Conservation (phyloP, 2,329 filamentous ascomycete species). For the Penicillium expansum region DNA sequence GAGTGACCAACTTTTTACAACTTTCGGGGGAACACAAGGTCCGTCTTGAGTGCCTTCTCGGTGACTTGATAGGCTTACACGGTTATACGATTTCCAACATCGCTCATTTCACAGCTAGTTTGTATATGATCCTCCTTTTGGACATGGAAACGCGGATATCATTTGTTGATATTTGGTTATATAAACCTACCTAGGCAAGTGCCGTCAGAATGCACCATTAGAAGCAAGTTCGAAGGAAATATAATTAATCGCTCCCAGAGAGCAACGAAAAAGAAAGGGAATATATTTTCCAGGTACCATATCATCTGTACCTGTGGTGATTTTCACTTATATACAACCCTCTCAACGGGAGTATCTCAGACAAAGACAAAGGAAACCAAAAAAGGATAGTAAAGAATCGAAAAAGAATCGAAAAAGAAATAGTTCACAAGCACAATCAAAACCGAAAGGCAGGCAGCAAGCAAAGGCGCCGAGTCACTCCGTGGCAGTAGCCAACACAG, state of each 20-base stretch:
- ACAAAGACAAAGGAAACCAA: background rate
- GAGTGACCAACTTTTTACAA: background rate
- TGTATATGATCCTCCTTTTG: background rate
- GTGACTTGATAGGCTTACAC: background rate
- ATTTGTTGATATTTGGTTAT: too few species aligned
- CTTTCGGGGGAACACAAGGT: background rate
- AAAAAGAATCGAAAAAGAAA: too few species aligned
- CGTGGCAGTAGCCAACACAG: background rate
- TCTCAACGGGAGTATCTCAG: background rate
- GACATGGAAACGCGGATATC: background rate
- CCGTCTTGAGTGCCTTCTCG: background rate
- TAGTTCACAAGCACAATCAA: background rate
- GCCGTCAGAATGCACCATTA: too few species aligned
- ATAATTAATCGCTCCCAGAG: background rate
- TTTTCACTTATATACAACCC: conserved; percentile 2
- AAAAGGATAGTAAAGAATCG: background rate
- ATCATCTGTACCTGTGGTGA: background rate
- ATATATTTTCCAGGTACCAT: background rate
- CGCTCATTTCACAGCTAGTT: background rate
- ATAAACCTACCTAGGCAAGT: too few species aligned
- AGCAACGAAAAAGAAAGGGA: background rate
- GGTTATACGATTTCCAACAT: background rate
- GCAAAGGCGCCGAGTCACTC: conserved; percentile 1
- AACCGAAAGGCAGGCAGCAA: background rate
- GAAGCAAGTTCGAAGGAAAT: too few species aligned